Conservation (phyloP, 257 asterid species). For the Solanum etuberosum region DNA sequence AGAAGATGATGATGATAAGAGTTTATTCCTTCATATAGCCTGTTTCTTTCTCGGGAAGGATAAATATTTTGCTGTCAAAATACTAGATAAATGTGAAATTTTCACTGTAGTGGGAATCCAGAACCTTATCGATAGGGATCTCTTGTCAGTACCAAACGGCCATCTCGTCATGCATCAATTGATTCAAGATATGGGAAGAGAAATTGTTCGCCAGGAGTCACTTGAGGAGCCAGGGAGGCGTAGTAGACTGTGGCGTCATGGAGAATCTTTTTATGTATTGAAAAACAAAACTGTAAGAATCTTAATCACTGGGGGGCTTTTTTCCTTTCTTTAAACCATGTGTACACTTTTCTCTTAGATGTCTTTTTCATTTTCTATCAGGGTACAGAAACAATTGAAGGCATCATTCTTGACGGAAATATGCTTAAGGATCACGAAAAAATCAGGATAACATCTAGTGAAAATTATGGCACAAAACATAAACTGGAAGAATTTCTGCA, state of each 20-base stretch:
- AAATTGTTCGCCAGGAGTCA: slow-evolving; percentile 2
- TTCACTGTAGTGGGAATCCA: slow-evolving; percentile 2
- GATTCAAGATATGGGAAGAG: slow-evolving; percentile 6
- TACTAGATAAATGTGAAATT: background rate
- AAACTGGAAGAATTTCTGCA: background rate
- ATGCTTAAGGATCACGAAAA: background rate
- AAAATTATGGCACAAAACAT: background rate
- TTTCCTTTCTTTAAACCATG: background rate
- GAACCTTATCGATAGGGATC: background rate
- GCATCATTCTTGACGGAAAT: slow-evolving; percentile 1
- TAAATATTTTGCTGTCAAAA: background rate
- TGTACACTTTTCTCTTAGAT: background rate
- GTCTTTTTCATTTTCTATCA: background rate
- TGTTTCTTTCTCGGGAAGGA: background rate
- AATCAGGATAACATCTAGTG: background rate
- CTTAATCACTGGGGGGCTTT: background rate
- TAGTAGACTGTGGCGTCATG: slow-evolving; percentile 1
- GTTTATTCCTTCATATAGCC: background rate
- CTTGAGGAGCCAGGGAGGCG: background rate
- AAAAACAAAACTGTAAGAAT: background rate
- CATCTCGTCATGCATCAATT: background rate
- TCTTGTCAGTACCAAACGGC: background rate
- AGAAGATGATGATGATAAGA: slow-evolving; percentile 1
- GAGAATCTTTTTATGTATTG: background rate
- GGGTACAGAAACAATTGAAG: slow-evolving; percentile 6